phyloP scores from a whole-genome alignment of 2,329 filamentous ascomycete species.

The Colletotrichum noveboracense region DNA sequence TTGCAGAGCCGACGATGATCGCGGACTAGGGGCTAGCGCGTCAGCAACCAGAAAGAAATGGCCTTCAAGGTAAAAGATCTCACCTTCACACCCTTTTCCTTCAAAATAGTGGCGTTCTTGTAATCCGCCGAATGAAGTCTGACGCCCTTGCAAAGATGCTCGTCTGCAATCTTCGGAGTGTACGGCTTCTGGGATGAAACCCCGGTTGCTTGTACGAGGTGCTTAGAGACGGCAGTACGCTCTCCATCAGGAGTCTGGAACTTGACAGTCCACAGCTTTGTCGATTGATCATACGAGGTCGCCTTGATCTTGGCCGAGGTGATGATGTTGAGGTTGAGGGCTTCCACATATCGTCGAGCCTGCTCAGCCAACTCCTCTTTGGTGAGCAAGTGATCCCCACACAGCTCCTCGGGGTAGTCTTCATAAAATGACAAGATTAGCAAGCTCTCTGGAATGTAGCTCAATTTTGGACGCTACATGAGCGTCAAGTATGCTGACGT shows the following conservation, averaged over 20 bases:
- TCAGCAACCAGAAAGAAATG: not conserved
- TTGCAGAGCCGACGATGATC: conserved; percentile 41
- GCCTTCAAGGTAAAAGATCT: not conserved
- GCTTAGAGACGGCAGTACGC: conserved; percentile 22
- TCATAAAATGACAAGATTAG: not conserved
- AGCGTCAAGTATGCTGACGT: not conserved
- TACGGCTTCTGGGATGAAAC: conserved; percentile 26
- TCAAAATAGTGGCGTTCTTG: not conserved
- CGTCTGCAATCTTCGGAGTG: conserved; percentile 25
- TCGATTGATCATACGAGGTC: conserved; percentile 27
- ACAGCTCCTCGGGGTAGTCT: not conserved
- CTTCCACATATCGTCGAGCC: conserved; percentile 28
- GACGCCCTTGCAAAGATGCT: not conserved
- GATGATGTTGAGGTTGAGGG: conserved; percentile 32
- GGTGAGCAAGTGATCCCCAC: conserved; percentile 24
- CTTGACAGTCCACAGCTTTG: conserved; percentile 29
- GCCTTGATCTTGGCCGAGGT: conserved; percentile 29
- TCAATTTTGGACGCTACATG: not conserved
- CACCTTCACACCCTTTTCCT: not conserved
- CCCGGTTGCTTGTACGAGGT: conserved; percentile 31
- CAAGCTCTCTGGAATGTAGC: not conserved
- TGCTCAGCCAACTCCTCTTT: conserved; percentile 30
- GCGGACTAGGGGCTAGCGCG: conserved; percentile 24
- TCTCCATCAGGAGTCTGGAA: conserved; percentile 23
- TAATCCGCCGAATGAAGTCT: not conserved